Percentiles rank a stretch among this genome's conserved stretches.
phyloP scores from a whole-genome alignment of 768 basidiomycete genomes.

The Termitomyces sp. region DNA sequence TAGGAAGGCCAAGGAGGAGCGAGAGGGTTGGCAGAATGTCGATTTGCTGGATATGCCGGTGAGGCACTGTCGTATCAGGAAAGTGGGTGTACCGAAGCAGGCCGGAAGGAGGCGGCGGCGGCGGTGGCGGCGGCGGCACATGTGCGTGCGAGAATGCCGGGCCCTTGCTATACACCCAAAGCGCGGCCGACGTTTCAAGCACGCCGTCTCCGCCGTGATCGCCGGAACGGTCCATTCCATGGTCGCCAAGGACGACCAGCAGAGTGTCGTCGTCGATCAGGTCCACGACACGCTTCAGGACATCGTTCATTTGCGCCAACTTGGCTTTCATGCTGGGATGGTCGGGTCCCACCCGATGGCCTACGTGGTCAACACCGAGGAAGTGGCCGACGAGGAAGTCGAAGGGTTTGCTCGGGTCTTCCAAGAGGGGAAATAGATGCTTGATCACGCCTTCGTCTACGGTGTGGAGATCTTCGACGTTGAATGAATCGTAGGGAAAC shows the following conservation, averaged over 20 bases:
- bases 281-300: slow-evolving; percentile 68
- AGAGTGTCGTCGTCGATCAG: slow-evolving; percentile 82
- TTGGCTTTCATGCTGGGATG: slow-evolving; percentile 84
- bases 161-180: slow-evolving; percentile 93
- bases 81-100: slow-evolving; percentile 54
- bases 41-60: slow-evolving; percentile 83
- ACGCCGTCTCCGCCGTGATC: slow-evolving; percentile 93
- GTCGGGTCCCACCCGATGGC: slow-evolving; percentile 89
- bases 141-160: slow-evolving; percentile 34
- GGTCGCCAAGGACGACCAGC: slow-evolving; percentile 89
- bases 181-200: slow-evolving; percentile 76
- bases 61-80: slow-evolving; percentile 46
- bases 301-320: slow-evolving; percentile 80
- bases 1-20: slow-evolving; percentile 85
- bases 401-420: slow-evolving; percentile 50
- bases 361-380: slow-evolving; percentile 94
- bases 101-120: slow-evolving; percentile 33
- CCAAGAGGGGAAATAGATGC: slow-evolving; percentile 58
- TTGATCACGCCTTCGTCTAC: slow-evolving; percentile 88
- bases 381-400: slow-evolving; percentile 91
- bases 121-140: background rate
- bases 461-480: slow-evolving; percentile 95
- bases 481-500: slow-evolving; percentile 92
- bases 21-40: slow-evolving; percentile 88
- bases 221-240: slow-evolving; percentile 93